A percentile compares a stretch with the other conserved stretches of the same genome.
Evolutionary conservation across 805 yeast genomes (phyloP).

Genomic region (Pichia pseudocactophila): DNA sequence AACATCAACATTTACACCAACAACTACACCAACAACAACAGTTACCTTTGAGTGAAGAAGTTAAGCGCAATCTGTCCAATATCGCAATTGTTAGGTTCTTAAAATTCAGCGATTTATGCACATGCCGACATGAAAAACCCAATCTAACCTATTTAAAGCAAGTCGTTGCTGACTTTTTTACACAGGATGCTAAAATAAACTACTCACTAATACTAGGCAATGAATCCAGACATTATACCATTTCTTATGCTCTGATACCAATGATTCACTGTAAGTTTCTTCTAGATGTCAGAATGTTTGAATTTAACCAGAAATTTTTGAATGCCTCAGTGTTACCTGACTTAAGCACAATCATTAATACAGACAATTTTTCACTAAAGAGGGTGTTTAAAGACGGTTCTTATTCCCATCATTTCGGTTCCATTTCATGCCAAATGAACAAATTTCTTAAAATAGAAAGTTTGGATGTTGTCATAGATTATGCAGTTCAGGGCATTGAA

Average conservation of each 20-base stretch:
- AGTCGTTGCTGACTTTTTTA: conserved; percentile 41
- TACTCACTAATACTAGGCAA: conserved; percentile 37
- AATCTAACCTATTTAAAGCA: conserved; percentile 43
- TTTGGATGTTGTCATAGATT: conserved; percentile 48
- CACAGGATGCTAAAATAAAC: conserved; percentile 40
- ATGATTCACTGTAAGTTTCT: conserved; percentile 46
- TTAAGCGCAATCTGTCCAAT: conserved; percentile 32
- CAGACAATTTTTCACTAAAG: conserved; percentile 39
- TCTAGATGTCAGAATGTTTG: conserved; percentile 43
- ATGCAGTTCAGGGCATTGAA: conserved; percentile 37
- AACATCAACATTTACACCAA: conserved; percentile 5
- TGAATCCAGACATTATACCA: conserved; percentile 51
- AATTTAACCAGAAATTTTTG: conserved; percentile 39
- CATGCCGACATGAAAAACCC: conserved; percentile 29
- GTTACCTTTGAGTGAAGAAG: conserved; percentile 14
- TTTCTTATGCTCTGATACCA: conserved; percentile 58
- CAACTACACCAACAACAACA: conserved; percentile 9
- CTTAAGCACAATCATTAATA: conserved; percentile 46
- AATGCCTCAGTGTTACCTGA: conserved; percentile 45
- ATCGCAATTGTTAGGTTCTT: conserved; percentile 42
- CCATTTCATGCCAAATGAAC: conserved; percentile 52
- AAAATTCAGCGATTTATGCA: conserved; percentile 39
- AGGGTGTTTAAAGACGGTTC: conserved; percentile 65
- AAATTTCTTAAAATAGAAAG: conserved; percentile 60
- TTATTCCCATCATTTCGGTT: conserved; percentile 51